A percentile compares a stretch with the other conserved stretches of the same genome.
phyloP scores from a whole-genome alignment of 1,284 basidiomycete genomes.

The Microbotryomycetes sp. region DNA sequence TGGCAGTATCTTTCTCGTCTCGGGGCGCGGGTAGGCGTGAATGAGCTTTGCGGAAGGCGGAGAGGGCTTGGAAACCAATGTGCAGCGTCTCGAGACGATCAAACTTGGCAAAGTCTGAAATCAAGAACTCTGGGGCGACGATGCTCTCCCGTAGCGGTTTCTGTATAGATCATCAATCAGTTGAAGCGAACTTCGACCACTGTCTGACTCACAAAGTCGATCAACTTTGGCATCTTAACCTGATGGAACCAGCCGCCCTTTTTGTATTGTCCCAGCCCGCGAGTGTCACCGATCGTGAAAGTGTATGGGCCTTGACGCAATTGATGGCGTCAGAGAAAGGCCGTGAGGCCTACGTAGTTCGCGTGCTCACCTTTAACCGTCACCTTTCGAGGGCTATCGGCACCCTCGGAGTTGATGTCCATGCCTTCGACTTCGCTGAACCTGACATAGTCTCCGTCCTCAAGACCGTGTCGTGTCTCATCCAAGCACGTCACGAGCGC shows the following conservation, averaged over 20 bases:
- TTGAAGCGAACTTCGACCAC: background rate
- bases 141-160: constrained; percentile 89
- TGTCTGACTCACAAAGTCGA: constrained; percentile 67
- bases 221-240: constrained; percentile 96
- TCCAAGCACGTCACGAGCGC: constrained; percentile 93
- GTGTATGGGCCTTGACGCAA: constrained; percentile 82
- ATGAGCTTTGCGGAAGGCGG: constrained; percentile 59
- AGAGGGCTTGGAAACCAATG: constrained; percentile 90
- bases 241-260: constrained; percentile 93
- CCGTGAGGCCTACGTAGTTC: too few relatives aligned
- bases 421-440: constrained; percentile 98
- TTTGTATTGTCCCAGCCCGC: constrained; percentile 68
- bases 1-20: constrained; percentile 70
- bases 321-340: background rate
- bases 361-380: constrained; percentile 64
- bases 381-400: constrained; percentile 62
- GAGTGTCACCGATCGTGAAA: constrained; percentile 87
- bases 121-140: constrained; percentile 75
- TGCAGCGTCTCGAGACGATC: constrained; percentile 87
- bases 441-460: constrained; percentile 96
- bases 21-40: constrained; percentile 73
- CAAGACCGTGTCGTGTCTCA: constrained; percentile 92
- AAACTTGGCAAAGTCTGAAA: constrained; percentile 97
- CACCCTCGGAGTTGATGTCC: constrained; percentile 45
- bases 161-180: constrained; percentile 48